Evolutionary conservation across 345 rosid species (phyloP).

Genomic region (Hevea brasiliensis): DNA sequence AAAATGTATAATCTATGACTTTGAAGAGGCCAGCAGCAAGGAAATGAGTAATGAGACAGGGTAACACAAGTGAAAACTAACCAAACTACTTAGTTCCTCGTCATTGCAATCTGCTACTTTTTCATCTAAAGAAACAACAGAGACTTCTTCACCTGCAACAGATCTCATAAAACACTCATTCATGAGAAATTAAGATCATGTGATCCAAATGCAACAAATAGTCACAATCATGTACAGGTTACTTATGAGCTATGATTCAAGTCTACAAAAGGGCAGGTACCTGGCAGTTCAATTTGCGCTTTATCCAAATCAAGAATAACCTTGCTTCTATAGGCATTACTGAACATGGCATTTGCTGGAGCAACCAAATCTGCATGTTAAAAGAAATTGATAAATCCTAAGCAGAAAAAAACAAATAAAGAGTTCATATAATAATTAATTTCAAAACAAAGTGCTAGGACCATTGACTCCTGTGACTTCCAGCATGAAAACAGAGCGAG

Average conservation of each 20-base stretch:
- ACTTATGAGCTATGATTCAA: background rate
- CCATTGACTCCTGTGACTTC: constrained; percentile 83
- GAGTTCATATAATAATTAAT: background rate
- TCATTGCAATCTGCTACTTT: constrained; percentile 42
- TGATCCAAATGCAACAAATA: background rate
- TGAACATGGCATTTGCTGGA: constrained; percentile 37
- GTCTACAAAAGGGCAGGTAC: constrained; percentile 31
- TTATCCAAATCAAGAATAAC: constrained; percentile 41
- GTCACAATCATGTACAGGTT: background rate
- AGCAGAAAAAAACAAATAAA: background rate
- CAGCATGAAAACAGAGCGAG: constrained; percentile 75
- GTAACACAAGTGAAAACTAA: constrained; percentile 50
- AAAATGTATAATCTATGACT: background rate
- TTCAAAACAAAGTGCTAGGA: constrained; percentile 17
- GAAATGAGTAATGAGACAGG: background rate
- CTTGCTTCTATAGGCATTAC: constrained; percentile 46
- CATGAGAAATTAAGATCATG: background rate
- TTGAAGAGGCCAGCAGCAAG: constrained; percentile 8
- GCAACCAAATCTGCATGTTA: constrained; percentile 42
- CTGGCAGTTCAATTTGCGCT: constrained; percentile 70
- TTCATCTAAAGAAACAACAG: constrained; percentile 58
- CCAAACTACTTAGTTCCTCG: constrained; percentile 63
- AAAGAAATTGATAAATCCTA: constrained; percentile 16
- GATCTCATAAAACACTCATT: constrained; percentile 14
- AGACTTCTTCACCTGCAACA: constrained; percentile 65